Evolutionary conservation across 2,329 filamentous ascomycete genomes (phyloP).

Genomic region (Fusarium sp.): DNA sequence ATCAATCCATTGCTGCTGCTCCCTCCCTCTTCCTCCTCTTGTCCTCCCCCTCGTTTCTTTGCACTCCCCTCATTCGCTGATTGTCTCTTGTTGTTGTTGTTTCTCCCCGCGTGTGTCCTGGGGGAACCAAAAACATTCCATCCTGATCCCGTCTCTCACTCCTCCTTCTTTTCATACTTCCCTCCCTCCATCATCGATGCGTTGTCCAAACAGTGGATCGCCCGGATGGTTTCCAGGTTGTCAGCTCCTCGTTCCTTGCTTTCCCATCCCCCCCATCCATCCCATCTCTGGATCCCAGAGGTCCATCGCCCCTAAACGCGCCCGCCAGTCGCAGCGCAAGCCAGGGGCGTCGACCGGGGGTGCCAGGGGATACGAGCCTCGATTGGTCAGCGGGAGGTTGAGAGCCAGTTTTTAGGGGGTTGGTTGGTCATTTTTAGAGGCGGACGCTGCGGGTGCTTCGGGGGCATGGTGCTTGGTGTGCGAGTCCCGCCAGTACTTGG

Average conservation of each 20-base stretch:
- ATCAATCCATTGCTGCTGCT: slow-evolving; percentile 34
- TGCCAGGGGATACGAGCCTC: slow-evolving; percentile 20
- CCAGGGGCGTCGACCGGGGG: slow-evolving; percentile 28
- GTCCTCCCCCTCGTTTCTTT: slow-evolving; percentile 13
- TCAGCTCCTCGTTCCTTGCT: slow-evolving; percentile 36
- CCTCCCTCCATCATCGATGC: slow-evolving; percentile 26
- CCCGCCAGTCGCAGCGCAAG: slow-evolving; percentile 33
- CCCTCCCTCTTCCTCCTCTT: slow-evolving; percentile 21
- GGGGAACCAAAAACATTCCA: neutral
- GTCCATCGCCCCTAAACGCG: slow-evolving; percentile 26
- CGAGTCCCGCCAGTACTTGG: slow-evolving; percentile 18
- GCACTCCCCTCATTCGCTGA: slow-evolving; percentile 6
- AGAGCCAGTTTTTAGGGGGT: slow-evolving; percentile 23
- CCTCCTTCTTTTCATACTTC: neutral
- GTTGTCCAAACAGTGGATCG: slow-evolving; percentile 28
- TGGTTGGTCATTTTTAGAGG: slow-evolving; percentile 32
- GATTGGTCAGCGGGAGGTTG: slow-evolving; percentile 24
- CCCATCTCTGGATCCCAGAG: slow-evolving; percentile 21
- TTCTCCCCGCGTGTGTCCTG: neutral
- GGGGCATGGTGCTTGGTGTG: slow-evolving; percentile 17
- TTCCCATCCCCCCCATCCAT: slow-evolving; percentile 21
- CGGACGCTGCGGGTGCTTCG: slow-evolving; percentile 26
- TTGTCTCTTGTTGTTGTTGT: slow-evolving; percentile 9
- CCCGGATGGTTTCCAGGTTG: slow-evolving; percentile 33
- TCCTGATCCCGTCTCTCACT: neutral